Base-by-base conservation (phyloP, 768 basidiomycete genomes). In the Mycena vitilis region DNA sequence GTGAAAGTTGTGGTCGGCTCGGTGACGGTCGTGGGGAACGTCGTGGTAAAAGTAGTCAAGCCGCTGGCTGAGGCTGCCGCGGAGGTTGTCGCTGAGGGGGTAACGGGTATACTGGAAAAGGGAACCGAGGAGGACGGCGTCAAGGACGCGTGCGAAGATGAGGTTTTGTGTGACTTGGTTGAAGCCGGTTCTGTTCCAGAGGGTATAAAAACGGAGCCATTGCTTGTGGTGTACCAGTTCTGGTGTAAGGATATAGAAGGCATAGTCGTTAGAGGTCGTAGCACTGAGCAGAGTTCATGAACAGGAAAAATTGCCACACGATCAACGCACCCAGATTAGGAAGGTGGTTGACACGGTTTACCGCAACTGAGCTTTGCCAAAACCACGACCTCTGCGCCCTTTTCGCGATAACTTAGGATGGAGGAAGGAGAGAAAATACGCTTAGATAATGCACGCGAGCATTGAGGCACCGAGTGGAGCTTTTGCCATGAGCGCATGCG, bases 201-300 rank as follows among this genome's bases (percentile, higher is more conserved):
- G 45, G 71, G 71, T 0, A 72, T 47, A 38, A 69, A 72, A 25
- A 72, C 71, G 20, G 67, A 69, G 37, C 71, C 71, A 44, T 72
- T 72, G 52, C 60, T 66, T 13, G 71, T 72, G 5, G 71, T 72
- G 12, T 42, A 72, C 71, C 71, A 72, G 45, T 66, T 60, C n/a
- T 72, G 55, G 40, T 66, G 66, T 15, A 38, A 8, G 30, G 65
- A 60, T 12, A 42, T 23, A n/a, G 51, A 54, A 25, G 20, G 45
- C 52, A 54, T 52, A 12, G 30, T 59, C 58, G 58, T 60, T 30
- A 16, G 8, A 18, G 44, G 44, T 55, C 54, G 53, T 63, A 20
- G 36, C 52, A 40, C 30, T 49, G 37, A 37, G 25, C 20, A 63
- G 20, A 30, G 25, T 63, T 63, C 54, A 54, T 63, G 47, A 63